Conservation (phyloP, 441 rosid genomes). For the Erysimum pusillum region DNA sequence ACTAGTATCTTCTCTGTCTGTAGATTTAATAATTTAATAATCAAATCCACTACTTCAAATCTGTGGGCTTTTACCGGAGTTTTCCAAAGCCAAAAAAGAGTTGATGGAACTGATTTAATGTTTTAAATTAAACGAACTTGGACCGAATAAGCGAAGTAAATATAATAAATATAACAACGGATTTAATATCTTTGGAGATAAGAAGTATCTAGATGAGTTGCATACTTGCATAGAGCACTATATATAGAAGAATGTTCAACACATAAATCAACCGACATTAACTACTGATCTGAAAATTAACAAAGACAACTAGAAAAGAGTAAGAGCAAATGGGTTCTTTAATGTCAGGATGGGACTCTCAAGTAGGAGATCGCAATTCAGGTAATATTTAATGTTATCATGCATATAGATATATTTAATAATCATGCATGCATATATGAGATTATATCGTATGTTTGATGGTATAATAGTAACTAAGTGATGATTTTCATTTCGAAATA, state of each 20-base stretch:
- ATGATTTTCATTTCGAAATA: not conserved
- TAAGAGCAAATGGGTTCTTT: slow-evolving; percentile 79
- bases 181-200: slow-evolving; percentile 24
- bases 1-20: not conserved
- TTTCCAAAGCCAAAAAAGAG: not conserved
- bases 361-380: slow-evolving; percentile 55
- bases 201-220: slow-evolving; percentile 28
- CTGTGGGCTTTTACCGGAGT: slow-evolving; percentile 46
- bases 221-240: slow-evolving; percentile 27
- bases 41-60: slow-evolving; percentile 18
- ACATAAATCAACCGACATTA: not conserved
- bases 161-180: not conserved
- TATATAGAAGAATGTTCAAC: slow-evolving; percentile 21
- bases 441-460: not conserved
- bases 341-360: slow-evolving; percentile 96
- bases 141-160: not conserved
- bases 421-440: not conserved
- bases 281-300: not conserved
- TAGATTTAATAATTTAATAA: not conserved
- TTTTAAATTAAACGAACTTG: not conserved
- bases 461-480: not conserved
- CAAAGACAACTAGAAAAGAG: not conserved
- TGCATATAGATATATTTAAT: not conserved
- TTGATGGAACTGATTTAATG: not conserved
- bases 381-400: slow-evolving; percentile 54